Conservation (phyloP, 2,329 filamentous ascomycete species). For the Colletotrichum sp. region DNA sequence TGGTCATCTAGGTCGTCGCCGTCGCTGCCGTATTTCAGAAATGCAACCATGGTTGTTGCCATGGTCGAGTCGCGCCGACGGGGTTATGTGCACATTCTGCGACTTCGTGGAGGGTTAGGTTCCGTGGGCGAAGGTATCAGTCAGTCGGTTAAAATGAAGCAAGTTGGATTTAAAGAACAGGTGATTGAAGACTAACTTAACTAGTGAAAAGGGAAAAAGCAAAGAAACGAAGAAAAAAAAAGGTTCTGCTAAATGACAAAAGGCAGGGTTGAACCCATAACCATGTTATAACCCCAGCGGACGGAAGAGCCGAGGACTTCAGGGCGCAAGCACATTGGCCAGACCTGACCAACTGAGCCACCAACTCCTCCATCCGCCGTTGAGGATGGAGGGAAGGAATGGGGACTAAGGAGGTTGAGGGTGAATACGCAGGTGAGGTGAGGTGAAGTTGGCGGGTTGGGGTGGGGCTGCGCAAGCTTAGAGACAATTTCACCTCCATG, state of each 20-base stretch:
- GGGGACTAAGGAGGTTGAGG: not conserved
- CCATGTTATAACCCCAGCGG: not conserved
- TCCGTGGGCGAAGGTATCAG: too few relatives aligned
- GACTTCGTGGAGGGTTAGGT: too few relatives aligned
- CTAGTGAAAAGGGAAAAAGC: too few relatives aligned
- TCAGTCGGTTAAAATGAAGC: too few relatives aligned
- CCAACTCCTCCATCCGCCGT: not conserved
- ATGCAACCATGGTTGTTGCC: rapidly evolving
- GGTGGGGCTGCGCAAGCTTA: not conserved
- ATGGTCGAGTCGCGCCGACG: rapidly evolving
- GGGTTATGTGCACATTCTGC: too few relatives aligned
- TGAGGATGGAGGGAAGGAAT: not conserved
- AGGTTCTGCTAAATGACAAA: not conserved
- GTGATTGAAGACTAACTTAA: too few relatives aligned
- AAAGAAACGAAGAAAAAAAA: too few relatives aligned
- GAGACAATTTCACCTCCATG: too few relatives aligned
- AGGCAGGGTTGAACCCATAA: not conserved
- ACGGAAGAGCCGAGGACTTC: not conserved
- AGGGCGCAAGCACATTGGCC: not conserved
- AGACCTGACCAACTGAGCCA: not conserved
- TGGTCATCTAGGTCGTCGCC: too few relatives aligned
- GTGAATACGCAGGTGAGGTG: not conserved
- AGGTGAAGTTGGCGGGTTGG: not conserved
- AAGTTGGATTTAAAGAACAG: too few relatives aligned
- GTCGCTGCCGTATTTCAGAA: rapidly evolving